Evolutionary conservation across 768 basidiomycete genomes (phyloP).

Genomic region (Termitomyces sp.): DNA sequence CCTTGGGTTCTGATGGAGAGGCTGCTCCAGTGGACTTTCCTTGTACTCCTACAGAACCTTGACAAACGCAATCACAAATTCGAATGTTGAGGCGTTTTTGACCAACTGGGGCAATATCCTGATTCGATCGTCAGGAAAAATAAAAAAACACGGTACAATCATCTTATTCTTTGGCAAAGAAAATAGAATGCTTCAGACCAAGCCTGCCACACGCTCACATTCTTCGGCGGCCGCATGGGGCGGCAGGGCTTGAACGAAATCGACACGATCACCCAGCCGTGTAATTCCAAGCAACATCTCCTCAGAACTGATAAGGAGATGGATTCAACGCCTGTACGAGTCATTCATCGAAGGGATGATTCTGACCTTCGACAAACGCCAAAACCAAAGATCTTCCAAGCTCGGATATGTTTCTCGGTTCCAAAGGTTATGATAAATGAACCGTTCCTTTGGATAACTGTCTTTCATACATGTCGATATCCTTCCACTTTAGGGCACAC

Average conservation of each 20-base stretch:
- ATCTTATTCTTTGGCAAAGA: slow-evolving; percentile 20
- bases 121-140: not conserved
- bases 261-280: slow-evolving; percentile 13
- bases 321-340: not conserved
- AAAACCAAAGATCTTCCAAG: slow-evolving; percentile 22
- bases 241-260: slow-evolving; percentile 18
- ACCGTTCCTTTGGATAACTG: slow-evolving; percentile 13
- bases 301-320: slow-evolving; percentile 14
- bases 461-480: slow-evolving; percentile 23
- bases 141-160: not conserved
- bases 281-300: slow-evolving; percentile 11
- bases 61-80: slow-evolving; percentile 21
- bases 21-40: slow-evolving; percentile 6
- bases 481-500: slow-evolving; percentile 25
- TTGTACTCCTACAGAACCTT: slow-evolving; percentile 18
- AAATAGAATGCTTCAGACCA: slow-evolving; percentile 20
- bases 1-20: not conserved
- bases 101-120: slow-evolving; percentile 23
- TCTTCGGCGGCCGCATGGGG: slow-evolving; percentile 11
- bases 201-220: not conserved
- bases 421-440: slow-evolving; percentile 11
- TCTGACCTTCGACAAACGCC: slow-evolving; percentile 18
- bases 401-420: slow-evolving; percentile 12
- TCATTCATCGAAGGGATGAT: not conserved
- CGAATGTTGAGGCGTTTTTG: slow-evolving; percentile 14